Percentiles rank a stretch among this genome's conserved stretches.
phyloP scores from a whole-genome alignment of 345 rosid species.

The Angophora floribunda region DNA sequence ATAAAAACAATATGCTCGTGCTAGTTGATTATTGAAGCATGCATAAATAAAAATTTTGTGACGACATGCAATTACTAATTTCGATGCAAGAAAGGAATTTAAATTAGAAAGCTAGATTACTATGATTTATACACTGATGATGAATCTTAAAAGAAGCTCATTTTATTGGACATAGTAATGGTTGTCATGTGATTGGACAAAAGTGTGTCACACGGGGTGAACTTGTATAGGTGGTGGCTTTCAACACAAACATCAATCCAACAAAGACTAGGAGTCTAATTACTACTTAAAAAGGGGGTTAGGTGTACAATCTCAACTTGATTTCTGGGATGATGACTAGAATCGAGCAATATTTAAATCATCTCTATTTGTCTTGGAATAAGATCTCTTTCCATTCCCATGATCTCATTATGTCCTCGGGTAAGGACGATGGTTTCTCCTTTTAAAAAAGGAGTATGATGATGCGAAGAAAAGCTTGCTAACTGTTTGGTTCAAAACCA shows the following conservation, averaged over 20 bases:
- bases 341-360: slow-evolving; percentile 1
- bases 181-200: neutral
- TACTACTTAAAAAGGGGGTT: slow-evolving; percentile 4
- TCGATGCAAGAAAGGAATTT: neutral
- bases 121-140: neutral
- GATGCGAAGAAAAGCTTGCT: neutral
- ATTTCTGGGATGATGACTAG: slow-evolving; percentile 34
- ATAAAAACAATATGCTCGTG: neutral
- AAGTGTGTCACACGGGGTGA: neutral
- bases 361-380: slow-evolving; percentile 5
- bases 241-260: slow-evolving; percentile 2
- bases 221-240: neutral
- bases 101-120: neutral
- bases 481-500: neutral
- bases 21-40: neutral
- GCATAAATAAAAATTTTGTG: neutral
- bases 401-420: slow-evolving; percentile 2
- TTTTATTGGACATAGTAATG: neutral
- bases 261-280: slow-evolving; percentile 9
- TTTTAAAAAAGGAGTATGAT: neutral
- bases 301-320: slow-evolving; percentile 22
- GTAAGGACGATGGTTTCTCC: neutral
- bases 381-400: neutral
- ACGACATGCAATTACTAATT: neutral
- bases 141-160: neutral